Evolutionary conservation across 139 green algal species (phyloP), one percentile per base, ranked within the genome.

Genomic region (Chlamydomonas eustigma): DNA sequence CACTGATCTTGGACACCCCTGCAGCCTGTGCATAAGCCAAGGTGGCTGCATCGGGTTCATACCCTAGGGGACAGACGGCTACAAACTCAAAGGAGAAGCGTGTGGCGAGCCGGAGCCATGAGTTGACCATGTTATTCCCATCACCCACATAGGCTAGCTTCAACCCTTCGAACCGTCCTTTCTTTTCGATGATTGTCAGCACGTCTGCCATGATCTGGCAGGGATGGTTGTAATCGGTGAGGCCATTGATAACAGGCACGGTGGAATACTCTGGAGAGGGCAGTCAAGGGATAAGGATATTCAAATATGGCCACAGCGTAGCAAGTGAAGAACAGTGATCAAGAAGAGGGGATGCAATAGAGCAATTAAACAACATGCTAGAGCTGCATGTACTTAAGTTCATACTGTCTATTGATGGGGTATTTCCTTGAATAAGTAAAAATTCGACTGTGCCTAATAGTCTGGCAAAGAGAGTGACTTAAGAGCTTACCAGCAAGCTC

Each of bases 141-240:
- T 99, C 96, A 37, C 96, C 96, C 0, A 99, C 92, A 80, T 98
- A 99, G 38, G 91, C 92, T 1, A 92, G 78, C 84, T 98, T 98
- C 34, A 90, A 82, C 22, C 90, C 91, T 80, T 96, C 90, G 31
- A 97, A 81, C 50, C 37, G 68, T 34, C 91, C 91, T 70, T 91
- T 87, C 39, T 85, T 78, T 81, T 98, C 94, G 2, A 96, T 82
- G 37, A 98, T 94, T 0, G 96, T 99, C 58, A 99, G 80, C 37
- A 94, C 94, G 67, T 99, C 96, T 3, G 96, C 94, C 93, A 99
- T 97, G 85, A 98, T 97, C 82, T 98, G 94, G 82, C 93, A 98
- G 4, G 96, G 96, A 86, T 99, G 96, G 89, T 99, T 99, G 91
- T 98, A 99, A 82, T 99, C 95, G 0, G 96, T 99, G 0, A 99